Percentiles rank a stretch among this genome's conserved stretches.
These are phyloP conservation scores for Camellia japonica DNA, from an alignment of 148 eudicot species.

Conservation along the genomic window DNA sequence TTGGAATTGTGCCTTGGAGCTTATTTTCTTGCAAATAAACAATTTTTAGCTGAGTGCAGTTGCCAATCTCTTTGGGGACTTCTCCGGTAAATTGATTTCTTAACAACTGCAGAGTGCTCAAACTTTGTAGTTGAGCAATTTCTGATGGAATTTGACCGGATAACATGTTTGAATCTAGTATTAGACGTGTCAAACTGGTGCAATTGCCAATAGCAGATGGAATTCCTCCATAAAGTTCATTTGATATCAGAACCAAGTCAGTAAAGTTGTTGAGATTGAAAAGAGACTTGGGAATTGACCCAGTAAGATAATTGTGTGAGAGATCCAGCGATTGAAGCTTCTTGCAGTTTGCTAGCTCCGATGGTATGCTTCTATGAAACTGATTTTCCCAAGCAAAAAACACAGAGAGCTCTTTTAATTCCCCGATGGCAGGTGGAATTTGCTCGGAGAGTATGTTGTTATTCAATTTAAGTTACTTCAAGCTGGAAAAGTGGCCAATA, in stretches of 20 bases:
- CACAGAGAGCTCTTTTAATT: constrained; percentile 28
- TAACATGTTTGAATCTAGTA: constrained; percentile 28
- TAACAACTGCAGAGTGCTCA: not conserved
- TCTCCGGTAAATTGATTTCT: constrained; percentile 28
- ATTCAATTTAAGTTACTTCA: constrained; percentile 32
- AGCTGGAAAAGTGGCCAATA: constrained; percentile 24
- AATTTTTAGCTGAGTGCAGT: constrained; percentile 30
- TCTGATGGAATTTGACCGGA: not conserved
- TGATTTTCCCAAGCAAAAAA: constrained; percentile 38
- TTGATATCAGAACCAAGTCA: constrained; percentile 29
- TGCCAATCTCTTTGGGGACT: constrained; percentile 30
- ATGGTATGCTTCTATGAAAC: constrained; percentile 30
- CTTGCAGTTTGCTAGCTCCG: constrained; percentile 24
- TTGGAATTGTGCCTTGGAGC: constrained; percentile 17
- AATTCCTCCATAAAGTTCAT: constrained; percentile 27
- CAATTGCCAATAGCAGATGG: constrained; percentile 34
- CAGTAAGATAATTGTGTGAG: constrained; percentile 28
- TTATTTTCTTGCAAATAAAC: constrained; percentile 21
- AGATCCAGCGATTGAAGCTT: constrained; percentile 34
- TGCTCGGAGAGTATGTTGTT: constrained; percentile 28
- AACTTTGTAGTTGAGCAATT: constrained; percentile 19
- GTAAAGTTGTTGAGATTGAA: constrained; percentile 32
- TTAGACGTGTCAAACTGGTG: constrained; percentile 22
- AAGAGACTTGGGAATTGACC: constrained; percentile 26
- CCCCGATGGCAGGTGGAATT: constrained; percentile 31